Conservation (phyloP, 1,139 yeast genomes). For the Candida sp. region DNA sequence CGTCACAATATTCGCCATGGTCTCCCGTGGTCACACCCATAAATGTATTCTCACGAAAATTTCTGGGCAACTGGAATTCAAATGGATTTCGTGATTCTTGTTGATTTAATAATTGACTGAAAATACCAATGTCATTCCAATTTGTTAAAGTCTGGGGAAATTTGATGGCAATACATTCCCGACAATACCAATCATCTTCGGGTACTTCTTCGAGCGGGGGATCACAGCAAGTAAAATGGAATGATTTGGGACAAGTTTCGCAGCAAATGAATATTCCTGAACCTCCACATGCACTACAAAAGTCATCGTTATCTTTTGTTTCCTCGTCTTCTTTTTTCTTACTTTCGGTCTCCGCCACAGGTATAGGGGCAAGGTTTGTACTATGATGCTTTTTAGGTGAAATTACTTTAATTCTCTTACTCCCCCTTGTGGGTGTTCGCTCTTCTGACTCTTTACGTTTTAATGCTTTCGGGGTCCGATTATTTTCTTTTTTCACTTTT, state of each 20-base stretch:
- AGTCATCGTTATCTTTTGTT: slow-evolving; percentile 71
- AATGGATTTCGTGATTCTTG: slow-evolving; percentile 61
- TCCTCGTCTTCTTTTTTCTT: slow-evolving; percentile 16
- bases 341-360: slow-evolving; percentile 4
- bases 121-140: slow-evolving; percentile 49
- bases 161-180: slow-evolving; percentile 53
- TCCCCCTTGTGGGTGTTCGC: slow-evolving; percentile 13
- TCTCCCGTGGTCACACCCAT: slow-evolving; percentile 67
- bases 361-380: slow-evolving; percentile 20
- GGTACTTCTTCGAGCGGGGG: slow-evolving; percentile 88
- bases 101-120: slow-evolving; percentile 61
- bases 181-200: slow-evolving; percentile 89
- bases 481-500: slow-evolving; percentile 10
- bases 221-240: slow-evolving; percentile 87
- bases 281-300: slow-evolving; percentile 84
- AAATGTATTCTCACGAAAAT: slow-evolving; percentile 65
- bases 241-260: slow-evolving; percentile 88
- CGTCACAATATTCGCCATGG: slow-evolving; percentile 70
- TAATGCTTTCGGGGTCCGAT: slow-evolving; percentile 11
- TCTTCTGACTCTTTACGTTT: slow-evolving; percentile 6
- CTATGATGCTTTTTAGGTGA: slow-evolving; percentile 37
- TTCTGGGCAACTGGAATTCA: slow-evolving; percentile 70
- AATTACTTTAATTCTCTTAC: slow-evolving; percentile 37
- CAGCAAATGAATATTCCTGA: slow-evolving; percentile 90
- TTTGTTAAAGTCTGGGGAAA: slow-evolving; percentile 23